These are phyloP conservation scores for Aspergillus pseudoviridinutans DNA, from an alignment of 2,329 filamentous ascomycete species.

Conservation along the genomic window DNA sequence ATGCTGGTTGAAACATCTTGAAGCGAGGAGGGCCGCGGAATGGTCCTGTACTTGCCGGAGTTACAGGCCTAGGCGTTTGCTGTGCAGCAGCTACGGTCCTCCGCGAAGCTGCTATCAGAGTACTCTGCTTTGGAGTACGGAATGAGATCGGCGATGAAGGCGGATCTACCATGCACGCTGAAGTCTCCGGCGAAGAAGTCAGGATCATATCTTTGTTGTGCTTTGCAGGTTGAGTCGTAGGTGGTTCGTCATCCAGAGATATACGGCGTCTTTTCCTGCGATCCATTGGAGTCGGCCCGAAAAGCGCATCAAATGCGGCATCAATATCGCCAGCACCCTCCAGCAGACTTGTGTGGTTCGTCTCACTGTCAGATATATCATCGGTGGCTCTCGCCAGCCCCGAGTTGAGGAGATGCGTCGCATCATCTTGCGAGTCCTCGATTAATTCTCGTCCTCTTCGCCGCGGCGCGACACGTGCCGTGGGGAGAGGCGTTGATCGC, in stretches of 20 bases:
- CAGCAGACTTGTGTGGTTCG: conserved; percentile 15
- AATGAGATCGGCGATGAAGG: conserved; percentile 9
- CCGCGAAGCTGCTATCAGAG: conserved; percentile 3
- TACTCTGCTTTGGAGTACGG: conserved; percentile 3
- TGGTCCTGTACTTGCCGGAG: conserved; percentile 16
- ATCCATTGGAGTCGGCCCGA: conserved; percentile 19
- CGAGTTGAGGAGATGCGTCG: conserved; percentile 1
- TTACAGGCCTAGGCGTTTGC: conserved; percentile 6
- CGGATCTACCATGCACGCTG: not conserved
- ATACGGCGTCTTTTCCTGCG: conserved; percentile 32
- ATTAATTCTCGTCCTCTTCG: conserved; percentile 21
- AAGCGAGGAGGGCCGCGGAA: conserved; percentile 27
- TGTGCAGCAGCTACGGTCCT: conserved; percentile 4
- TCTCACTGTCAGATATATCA: conserved; percentile 5
- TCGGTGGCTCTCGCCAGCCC: not conserved
- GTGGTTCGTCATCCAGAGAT: conserved; percentile 9
- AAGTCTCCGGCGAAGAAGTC: conserved; percentile 16
- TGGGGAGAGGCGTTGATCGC: conserved; percentile 10
- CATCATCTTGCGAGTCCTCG: conserved; percentile 23
- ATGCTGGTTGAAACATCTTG: conserved; percentile 20
- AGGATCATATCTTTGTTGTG: conserved; percentile 14
- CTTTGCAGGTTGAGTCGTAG: conserved; percentile 3
- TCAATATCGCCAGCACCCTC: conserved; percentile 12
- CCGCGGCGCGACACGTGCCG: not conserved
- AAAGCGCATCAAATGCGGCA: conserved; percentile 28